Evolutionary conservation across 495 filamentous ascomycete genomes (phyloP).

Genomic region (Trichocladium antarcticum): DNA sequence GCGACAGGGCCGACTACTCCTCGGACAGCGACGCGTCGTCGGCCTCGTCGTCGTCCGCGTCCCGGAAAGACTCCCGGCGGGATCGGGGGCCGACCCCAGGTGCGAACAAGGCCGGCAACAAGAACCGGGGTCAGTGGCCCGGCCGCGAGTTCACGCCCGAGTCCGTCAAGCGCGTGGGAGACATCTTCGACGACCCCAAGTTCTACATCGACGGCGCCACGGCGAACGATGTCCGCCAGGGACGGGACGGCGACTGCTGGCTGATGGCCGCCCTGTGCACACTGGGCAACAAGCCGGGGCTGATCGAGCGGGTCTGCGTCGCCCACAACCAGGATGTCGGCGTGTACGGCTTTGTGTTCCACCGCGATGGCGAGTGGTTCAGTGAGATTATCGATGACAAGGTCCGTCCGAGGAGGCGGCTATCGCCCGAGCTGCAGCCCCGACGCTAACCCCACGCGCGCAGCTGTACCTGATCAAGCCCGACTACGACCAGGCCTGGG

Average conservation of each 20-base stretch:
- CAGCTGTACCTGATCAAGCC: constrained; percentile 65
- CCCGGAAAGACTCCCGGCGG: too few species aligned
- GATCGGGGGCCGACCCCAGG: neutral
- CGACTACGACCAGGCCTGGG: constrained; percentile 58
- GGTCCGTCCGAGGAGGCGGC: too few species aligned
- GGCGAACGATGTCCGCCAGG: constrained; percentile 73
- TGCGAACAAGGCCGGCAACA: neutral
- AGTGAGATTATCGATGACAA: constrained; percentile 75
- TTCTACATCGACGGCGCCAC: constrained; percentile 78
- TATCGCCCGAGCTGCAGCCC: too few species aligned
- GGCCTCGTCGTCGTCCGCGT: neutral
- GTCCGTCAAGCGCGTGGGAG: constrained; percentile 58
- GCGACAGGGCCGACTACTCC: constrained; percentile 15
- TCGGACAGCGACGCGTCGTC: neutral
- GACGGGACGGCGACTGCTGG: constrained; percentile 82
- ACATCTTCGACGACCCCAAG: constrained; percentile 78
- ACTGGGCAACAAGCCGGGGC: constrained; percentile 63
- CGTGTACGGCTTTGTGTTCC: constrained; percentile 91
- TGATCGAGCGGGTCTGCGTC: constrained; percentile 80
- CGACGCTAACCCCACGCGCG: neutral
- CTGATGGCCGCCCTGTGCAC: constrained; percentile 79
- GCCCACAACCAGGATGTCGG: constrained; percentile 66
- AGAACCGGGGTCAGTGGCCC: constrained; percentile 10
- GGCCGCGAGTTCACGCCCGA: constrained; percentile 39
- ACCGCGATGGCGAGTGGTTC: constrained; percentile 87